Percentiles rank a stretch among this genome's conserved stretches.
These are phyloP conservation scores for Panicum virgatum DNA, from an alignment of 202 grass and related monocot species.

Conservation along the genomic window DNA sequence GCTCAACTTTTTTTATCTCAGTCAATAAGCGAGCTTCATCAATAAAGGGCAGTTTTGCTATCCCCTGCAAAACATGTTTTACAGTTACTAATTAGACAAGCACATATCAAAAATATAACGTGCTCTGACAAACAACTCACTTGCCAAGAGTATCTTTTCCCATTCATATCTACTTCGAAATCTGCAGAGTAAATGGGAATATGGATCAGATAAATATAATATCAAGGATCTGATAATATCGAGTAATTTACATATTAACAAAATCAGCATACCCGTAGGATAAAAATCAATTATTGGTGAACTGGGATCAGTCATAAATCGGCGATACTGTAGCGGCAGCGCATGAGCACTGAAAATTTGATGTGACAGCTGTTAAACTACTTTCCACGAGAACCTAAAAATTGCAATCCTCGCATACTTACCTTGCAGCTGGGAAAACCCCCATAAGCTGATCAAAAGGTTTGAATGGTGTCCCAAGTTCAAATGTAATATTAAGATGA, in stretches of 20 bases:
- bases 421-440: constrained; percentile 99
- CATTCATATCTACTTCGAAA: constrained; percentile 99
- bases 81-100: constrained; percentile 13
- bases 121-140: constrained; percentile 40
- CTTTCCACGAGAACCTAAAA: background rate
- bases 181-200: constrained; percentile 49
- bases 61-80: constrained; percentile 58
- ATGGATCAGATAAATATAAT: constrained; percentile 16
- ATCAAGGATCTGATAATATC: constrained; percentile 18
- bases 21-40: constrained; percentile 80
- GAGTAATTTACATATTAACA: background rate
- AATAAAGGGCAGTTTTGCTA: constrained; percentile 97
- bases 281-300: constrained; percentile 97
- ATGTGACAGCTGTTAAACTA: constrained; percentile 36
- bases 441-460: constrained; percentile 99
- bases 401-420: constrained; percentile 22
- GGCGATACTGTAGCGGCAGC: constrained; percentile 76
- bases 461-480: constrained; percentile 87
- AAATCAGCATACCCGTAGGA: constrained; percentile 73
- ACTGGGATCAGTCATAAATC: constrained; percentile 70
- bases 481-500: constrained; percentile 68
- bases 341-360: constrained; percentile 81
- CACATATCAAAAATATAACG: constrained; percentile 22
- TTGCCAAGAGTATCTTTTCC: constrained; percentile 97
- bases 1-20: constrained; percentile 94